Conservation (phyloP, 768 basidiomycete genomes). For the Boletus speciosus region DNA sequence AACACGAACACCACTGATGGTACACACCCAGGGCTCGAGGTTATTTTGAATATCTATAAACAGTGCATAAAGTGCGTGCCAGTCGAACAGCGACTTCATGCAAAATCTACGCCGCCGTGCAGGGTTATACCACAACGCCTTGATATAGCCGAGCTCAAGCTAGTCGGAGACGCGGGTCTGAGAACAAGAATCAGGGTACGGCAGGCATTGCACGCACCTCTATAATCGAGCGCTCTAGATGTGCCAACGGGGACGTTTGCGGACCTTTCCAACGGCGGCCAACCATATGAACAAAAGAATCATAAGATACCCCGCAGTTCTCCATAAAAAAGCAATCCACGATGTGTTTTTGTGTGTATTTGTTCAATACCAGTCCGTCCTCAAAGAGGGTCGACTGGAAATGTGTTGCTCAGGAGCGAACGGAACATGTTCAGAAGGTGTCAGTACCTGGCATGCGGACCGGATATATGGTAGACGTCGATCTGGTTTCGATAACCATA, state of each 20-base stretch:
- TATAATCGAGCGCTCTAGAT: conserved; percentile 38
- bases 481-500: conserved; percentile 43
- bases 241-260: conserved; percentile 36
- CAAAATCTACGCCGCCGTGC: conserved; percentile 62
- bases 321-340: conserved; percentile 64
- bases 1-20: not conserved
- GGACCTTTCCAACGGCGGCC: conserved; percentile 37
- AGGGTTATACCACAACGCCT: conserved; percentile 65
- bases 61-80: conserved; percentile 61
- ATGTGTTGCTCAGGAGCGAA: conserved; percentile 2
- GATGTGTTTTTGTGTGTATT: conserved; percentile 50
- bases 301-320: conserved; percentile 54
- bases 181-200: not conserved
- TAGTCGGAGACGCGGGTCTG: conserved; percentile 24
- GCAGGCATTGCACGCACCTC: conserved; percentile 26
- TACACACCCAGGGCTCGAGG: conserved; percentile 19
- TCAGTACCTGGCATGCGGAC: conserved; percentile 57
- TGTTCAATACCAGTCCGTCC: conserved; percentile 53
- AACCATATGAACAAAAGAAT: conserved; percentile 39
- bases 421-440: not conserved
- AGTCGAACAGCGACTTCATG: conserved; percentile 58
- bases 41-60: conserved; percentile 27
- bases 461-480: conserved; percentile 55
- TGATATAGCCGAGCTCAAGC: conserved; percentile 57
- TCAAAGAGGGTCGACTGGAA: conserved; percentile 52